Evolutionary conservation across 352 stramenopile genomes (phyloP), one percentile per base, ranked within the genome.

Genomic region (Albugo laibachii): DNA sequence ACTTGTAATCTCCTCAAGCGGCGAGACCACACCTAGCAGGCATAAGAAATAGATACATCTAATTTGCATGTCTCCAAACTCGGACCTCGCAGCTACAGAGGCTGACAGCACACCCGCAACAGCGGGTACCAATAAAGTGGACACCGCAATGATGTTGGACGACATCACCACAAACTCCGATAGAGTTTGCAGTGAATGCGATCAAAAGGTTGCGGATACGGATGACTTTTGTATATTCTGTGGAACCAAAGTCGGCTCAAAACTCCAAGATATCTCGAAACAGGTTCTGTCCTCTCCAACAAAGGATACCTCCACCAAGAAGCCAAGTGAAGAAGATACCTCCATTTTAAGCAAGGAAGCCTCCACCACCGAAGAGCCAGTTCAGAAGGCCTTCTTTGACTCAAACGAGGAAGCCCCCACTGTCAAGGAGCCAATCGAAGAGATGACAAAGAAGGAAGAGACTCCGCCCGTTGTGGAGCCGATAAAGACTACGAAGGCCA

Each of bases 141-240:
- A 10, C 62, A 81, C 46, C 64, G 37, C 44, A 31, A 31, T 31
- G 24, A 8, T 8, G 8, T 8, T 31, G 24, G 24, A 31, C 24
- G 24, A 31, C 24, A 31, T 31, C 8, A 31, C 24, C 24, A 31
- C 24, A 31, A 31, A 31, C 24, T 3, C 8, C 24, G 24, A 31
- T 8, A 31, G 24, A 31, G 24, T 31, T 8, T 89, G 77, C 53
- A 66, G 83, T 57, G 86, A 85, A 50, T 89, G 77, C 49, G 63
- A 64, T 47, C 69, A 69, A 46, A 67, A 82, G 39, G 72, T 89
- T 52, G 65, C 74, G 40, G 60, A 77, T 47, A 47, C 67, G 20
- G 77, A 89, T 62, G 62, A 74, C 38, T 86, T 89, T 59, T 89
- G 77, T 58, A 89, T 89, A 59, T 89, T 81, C 61, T 89, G 77